These are phyloP conservation scores for Tetrapisispora phaffii DNA, from an alignment of 805 yeast species.

Conservation along the genomic window DNA sequence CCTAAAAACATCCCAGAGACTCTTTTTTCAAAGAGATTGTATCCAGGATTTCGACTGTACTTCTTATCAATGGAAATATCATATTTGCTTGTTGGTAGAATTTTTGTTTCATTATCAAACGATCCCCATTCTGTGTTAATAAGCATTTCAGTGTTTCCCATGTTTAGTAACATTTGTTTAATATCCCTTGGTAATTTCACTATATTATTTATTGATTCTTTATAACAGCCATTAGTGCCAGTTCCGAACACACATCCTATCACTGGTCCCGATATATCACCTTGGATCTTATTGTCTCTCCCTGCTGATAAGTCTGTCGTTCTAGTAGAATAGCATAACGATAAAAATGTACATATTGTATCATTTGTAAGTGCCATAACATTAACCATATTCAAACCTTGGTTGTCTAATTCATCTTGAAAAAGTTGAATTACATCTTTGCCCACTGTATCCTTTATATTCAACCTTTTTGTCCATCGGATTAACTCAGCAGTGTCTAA, in stretches of 20 bases:
- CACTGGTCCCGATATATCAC: slow-evolving; percentile 62
- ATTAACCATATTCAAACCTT: slow-evolving; percentile 45
- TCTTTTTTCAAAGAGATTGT: slow-evolving; percentile 86
- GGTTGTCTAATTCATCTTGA: slow-evolving; percentile 56
- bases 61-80: slow-evolving; percentile 61
- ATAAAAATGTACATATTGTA: slow-evolving; percentile 86
- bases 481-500: slow-evolving; percentile 69
- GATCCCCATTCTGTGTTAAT: slow-evolving; percentile 98
- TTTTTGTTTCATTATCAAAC: slow-evolving; percentile 72
- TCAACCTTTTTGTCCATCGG: slow-evolving; percentile 95
- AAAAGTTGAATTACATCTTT: slow-evolving; percentile 67
- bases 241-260: slow-evolving; percentile 93
- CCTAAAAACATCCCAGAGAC: slow-evolving; percentile 90
- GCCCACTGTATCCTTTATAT: slow-evolving; percentile 75
- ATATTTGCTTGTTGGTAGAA: slow-evolving; percentile 69
- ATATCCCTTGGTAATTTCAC: slow-evolving; percentile 51
- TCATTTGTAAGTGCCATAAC: slow-evolving; percentile 91
- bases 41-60: slow-evolving; percentile 70
- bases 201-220: slow-evolving; percentile 64
- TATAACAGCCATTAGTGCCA: slow-evolving; percentile 94
- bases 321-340: slow-evolving; percentile 61
- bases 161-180: slow-evolving; percentile 29
- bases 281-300: slow-evolving; percentile 39
- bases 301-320: slow-evolving; percentile 27
- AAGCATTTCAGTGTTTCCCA: slow-evolving; percentile 62